These are phyloP conservation scores for Beauveria sp. DNA, from an alignment of 2,329 filamentous ascomycete genomes.

Conservation along the genomic window DNA sequence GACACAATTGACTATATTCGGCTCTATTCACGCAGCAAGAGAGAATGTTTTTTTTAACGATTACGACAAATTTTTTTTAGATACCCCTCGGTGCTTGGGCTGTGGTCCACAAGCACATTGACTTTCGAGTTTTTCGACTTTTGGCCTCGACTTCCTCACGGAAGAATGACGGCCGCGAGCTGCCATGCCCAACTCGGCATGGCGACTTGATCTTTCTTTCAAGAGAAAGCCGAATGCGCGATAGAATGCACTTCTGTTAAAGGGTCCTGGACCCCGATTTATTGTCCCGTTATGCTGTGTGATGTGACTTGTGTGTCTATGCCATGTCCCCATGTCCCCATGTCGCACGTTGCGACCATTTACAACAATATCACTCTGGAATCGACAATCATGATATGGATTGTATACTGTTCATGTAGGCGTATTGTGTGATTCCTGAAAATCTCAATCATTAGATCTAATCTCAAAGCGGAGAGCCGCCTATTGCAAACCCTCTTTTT, in stretches of 20 bases:
- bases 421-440: not conserved
- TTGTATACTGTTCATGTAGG: too few species aligned
- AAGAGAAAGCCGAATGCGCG: not conserved
- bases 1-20: not conserved
- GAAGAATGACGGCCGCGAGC: not conserved
- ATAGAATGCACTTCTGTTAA: conserved; percentile 10
- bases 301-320: not conserved
- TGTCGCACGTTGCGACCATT: too few species aligned
- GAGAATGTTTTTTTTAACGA: not conserved
- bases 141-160: not conserved
- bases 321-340: not conserved
- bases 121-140: not conserved
- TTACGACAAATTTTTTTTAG: not conserved
- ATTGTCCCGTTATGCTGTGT: not conserved
- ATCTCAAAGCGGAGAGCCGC: too few species aligned
- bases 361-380: not conserved
- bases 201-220: not conserved
- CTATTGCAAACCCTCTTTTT: not conserved
- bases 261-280: conserved; percentile 9
- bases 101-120: not conserved
- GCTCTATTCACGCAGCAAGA: not conserved
- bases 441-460: not conserved
- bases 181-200: not conserved
- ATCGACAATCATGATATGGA: not conserved
- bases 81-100: not conserved